phyloP scores from a whole-genome alignment of 163 green algal genomes.

The Coccomyxa subellipsoidea region DNA sequence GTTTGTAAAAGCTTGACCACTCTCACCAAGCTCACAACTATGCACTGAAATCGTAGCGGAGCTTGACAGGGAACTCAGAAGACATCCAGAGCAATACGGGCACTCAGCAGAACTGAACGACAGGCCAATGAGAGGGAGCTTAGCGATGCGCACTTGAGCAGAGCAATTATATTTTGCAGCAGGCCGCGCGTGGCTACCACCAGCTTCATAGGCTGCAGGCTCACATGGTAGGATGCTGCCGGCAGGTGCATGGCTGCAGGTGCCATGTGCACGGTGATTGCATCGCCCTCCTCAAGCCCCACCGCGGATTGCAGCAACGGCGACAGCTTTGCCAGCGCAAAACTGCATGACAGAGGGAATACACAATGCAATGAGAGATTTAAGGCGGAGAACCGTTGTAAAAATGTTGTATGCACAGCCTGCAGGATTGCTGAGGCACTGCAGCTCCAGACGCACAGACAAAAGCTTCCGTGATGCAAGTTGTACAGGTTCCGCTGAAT shows the following conservation, averaged over 20 bases:
- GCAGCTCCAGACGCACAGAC: neutral
- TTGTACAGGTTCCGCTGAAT: too few species aligned
- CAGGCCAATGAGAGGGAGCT: neutral
- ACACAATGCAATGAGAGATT: neutral
- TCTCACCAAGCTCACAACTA: neutral
- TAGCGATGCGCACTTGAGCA: conserved; percentile 2
- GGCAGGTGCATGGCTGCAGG: conserved; percentile 13
- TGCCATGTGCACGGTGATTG: neutral
- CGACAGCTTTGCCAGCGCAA: conserved; percentile 7
- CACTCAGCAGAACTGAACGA: too few species aligned
- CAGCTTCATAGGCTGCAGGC: conserved; percentile 24
- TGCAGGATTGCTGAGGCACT: neutral
- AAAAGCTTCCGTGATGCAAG: neutral
- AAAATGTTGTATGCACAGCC: neutral
- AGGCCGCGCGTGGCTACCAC: conserved; percentile 12
- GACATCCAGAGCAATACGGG: too few species aligned
- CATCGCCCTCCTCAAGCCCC: conserved; percentile 6
- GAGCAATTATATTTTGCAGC: conserved; percentile 8
- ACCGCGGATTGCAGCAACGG: conserved; percentile 10
- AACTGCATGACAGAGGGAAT: neutral
- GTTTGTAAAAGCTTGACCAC: too few species aligned
- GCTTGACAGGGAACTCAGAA: neutral
- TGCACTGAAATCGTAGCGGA: neutral
- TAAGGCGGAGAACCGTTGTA: neutral
- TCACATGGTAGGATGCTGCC: conserved; percentile 16